phyloP scores from a whole-genome alignment of 2,329 filamentous ascomycete species.

The Stachybotrys chartarum region DNA sequence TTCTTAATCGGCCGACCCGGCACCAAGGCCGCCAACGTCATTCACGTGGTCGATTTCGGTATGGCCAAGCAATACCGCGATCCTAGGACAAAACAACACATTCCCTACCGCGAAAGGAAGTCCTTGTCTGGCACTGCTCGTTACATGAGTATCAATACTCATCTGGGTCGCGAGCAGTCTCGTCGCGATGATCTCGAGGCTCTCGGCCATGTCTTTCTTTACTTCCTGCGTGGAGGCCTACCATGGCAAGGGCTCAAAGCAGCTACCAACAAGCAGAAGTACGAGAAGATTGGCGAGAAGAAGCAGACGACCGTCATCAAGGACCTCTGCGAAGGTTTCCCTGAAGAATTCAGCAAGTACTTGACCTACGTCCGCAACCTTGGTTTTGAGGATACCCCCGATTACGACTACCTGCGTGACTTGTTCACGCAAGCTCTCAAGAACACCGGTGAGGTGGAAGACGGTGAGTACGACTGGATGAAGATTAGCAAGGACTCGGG shows the following conservation, averaged over 20 bases:
- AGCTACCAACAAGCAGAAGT: constrained; percentile 88
- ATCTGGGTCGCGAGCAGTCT: constrained; percentile 92
- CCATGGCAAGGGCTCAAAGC: constrained; percentile 70
- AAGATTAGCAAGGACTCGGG: constrained; percentile 78
- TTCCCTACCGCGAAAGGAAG: constrained; percentile 94
- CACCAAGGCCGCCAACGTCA: constrained; percentile 93
- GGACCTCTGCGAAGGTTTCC: constrained; percentile 92
- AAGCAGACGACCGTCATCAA: constrained; percentile 97
- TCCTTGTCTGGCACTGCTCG: constrained; percentile 92
- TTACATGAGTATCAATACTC: constrained; percentile 99
- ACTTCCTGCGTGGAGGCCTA: constrained; percentile 63
- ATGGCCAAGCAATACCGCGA: constrained; percentile 99
- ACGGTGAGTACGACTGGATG: constrained; percentile 99
- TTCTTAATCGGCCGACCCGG: constrained; percentile 91
- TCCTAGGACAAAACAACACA: constrained; percentile 98
- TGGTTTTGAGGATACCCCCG: constrained; percentile 95
- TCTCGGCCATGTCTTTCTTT: constrained; percentile 67
- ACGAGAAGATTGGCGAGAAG: constrained; percentile 99
- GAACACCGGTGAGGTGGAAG: constrained; percentile 88
- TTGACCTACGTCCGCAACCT: constrained; percentile 95
- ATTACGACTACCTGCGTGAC: constrained; percentile 96
- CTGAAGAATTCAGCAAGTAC: constrained; percentile 97
- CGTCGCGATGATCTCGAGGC: constrained; percentile 94
- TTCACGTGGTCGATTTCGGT: constrained; percentile 97
- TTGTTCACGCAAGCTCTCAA: constrained; percentile 95